Evolutionary conservation across 805 yeast species (phyloP).

Genomic region (Saccharomyces paradoxus): DNA sequence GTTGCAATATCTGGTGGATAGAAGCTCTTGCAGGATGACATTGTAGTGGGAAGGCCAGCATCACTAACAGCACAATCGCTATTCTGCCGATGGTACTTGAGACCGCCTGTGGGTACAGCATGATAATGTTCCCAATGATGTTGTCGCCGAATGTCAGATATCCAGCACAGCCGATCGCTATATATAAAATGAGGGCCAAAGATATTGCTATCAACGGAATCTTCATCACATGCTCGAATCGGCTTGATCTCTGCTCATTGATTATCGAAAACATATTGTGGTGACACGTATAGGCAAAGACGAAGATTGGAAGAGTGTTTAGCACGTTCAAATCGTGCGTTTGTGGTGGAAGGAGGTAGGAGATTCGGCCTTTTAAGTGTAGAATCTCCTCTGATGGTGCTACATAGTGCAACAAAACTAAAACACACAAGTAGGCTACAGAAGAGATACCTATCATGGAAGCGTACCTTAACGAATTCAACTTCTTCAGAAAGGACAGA

Average conservation of each 20-base stretch:
- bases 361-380: conserved; percentile 39
- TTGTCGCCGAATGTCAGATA: conserved; percentile 76
- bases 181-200: conserved; percentile 51
- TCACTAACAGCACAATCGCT: conserved; percentile 69
- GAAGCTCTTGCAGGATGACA: conserved; percentile 82
- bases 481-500: conserved; percentile 58
- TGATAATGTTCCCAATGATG: conserved; percentile 68
- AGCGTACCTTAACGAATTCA: conserved; percentile 77
- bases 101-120: conserved; percentile 55
- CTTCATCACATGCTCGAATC: conserved; percentile 37
- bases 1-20: conserved; percentile 57
- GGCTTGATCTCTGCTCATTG: conserved; percentile 60
- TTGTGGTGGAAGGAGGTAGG: conserved; percentile 9
- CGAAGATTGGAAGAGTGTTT: conserved; percentile 72
- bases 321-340: conserved; percentile 40
- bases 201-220: conserved; percentile 47
- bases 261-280: conserved; percentile 84
- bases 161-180: conserved; percentile 67
- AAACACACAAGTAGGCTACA: conserved; percentile 61
- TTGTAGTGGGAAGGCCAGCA: conserved; percentile 75
- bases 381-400: conserved; percentile 14
- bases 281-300: conserved; percentile 89
- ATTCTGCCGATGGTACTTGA: conserved; percentile 66
- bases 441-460: conserved; percentile 73
- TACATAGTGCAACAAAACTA: conserved; percentile 62